Evolutionary conservation across 2,329 filamentous ascomycete species (phyloP).

Genomic region (Trichoderma pleuroti): DNA sequence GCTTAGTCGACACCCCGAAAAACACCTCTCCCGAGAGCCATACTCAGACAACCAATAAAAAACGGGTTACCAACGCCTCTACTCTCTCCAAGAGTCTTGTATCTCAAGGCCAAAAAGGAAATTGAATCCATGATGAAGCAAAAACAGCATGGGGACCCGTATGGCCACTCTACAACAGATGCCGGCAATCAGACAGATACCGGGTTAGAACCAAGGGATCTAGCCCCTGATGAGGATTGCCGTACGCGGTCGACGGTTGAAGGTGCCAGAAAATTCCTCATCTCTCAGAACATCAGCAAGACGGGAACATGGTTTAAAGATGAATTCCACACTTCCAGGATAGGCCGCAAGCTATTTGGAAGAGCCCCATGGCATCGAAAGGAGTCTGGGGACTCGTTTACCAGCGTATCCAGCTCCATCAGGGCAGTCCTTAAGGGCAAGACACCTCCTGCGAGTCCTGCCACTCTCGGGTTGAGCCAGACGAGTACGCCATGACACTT

Average conservation of each 20-base stretch:
- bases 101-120: conserved; percentile 25
- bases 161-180: background rate
- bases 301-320: conserved; percentile 32
- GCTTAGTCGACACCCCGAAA: background rate
- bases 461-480: conserved; percentile 18
- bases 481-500: conserved; percentile 14
- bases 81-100: conserved; percentile 14
- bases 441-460: conserved; percentile 33
- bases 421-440: conserved; percentile 38
- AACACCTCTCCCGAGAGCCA: background rate
- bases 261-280: conserved; percentile 21
- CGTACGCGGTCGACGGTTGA: conserved; percentile 17
- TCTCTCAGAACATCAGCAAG: conserved; percentile 24
- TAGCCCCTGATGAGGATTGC: conserved; percentile 15
- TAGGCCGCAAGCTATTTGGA: conserved; percentile 39
- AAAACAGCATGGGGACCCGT: background rate
- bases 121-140: conserved; percentile 26
- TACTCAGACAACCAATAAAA: background rate
- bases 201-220: background rate
- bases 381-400: conserved; percentile 36
- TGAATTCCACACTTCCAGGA: conserved; percentile 28
- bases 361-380: conserved; percentile 41
- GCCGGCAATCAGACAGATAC: background rate
- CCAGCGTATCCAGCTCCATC: conserved; percentile 42
- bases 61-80: background rate